Evolutionary conservation across 306 rosid genomes (phyloP).

Genomic region (Begonia loranthoides): DNA sequence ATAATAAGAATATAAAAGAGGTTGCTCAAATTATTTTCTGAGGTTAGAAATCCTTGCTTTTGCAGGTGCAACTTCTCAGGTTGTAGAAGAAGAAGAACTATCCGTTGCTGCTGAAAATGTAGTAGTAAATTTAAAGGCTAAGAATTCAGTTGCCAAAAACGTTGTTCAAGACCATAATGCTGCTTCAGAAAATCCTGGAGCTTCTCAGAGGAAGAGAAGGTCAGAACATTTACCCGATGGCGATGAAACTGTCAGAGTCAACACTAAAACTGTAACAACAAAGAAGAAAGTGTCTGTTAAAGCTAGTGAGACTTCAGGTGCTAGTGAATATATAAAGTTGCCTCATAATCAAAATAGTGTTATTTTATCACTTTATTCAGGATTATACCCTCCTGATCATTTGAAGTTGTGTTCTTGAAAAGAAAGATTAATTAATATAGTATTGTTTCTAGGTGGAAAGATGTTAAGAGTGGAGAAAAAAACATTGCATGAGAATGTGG

Average conservation of each 20-base stretch:
- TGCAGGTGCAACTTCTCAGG: constrained; percentile 39
- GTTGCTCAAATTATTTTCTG: neutral
- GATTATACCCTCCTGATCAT: neutral
- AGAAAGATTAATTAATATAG: constrained; percentile 4
- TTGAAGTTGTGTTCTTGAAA: neutral
- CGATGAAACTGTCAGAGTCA: constrained; percentile 20
- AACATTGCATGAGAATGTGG: constrained; percentile 22
- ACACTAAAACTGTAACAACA: constrained; percentile 9
- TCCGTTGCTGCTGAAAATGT: constrained; percentile 24
- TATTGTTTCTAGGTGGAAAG: constrained; percentile 31
- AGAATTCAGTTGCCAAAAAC: constrained; percentile 21
- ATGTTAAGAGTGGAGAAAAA: constrained; percentile 26
- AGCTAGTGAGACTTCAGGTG: constrained; percentile 45
- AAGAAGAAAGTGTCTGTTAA: constrained; percentile 32
- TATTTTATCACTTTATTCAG: neutral
- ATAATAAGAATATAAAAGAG: neutral
- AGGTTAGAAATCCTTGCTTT: constrained; percentile 9
- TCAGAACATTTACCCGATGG: constrained; percentile 22
- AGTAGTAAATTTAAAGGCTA: constrained; percentile 13
- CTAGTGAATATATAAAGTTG: constrained; percentile 11
- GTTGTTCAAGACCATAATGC: constrained; percentile 18
- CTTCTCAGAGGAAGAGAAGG: constrained; percentile 31
- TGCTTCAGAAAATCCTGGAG: constrained; percentile 19
- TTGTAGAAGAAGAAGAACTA: constrained; percentile 18
- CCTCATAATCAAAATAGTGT: constrained; percentile 1